Evolutionary conservation across 805 yeast species (phyloP), one percentile per base, ranked within the genome.

Genomic region (Blastobotrys muscicola): DNA sequence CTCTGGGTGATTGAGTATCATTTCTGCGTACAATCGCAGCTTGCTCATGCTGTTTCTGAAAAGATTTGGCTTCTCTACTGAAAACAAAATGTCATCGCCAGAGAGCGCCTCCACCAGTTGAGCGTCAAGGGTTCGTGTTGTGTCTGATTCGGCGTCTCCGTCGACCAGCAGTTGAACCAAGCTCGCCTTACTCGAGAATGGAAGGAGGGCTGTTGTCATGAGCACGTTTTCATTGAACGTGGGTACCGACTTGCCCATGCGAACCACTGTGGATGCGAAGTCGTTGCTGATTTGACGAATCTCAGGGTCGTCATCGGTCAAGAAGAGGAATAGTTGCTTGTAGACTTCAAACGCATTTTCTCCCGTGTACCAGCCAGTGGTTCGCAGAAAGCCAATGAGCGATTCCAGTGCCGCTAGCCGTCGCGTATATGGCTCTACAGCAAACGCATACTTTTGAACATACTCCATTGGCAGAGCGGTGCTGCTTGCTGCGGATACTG

Each of bases 241-340:
- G 8, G 74, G 67, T 15, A 69, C 63, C 3, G 55, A 34, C 11
- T 44, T 38, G 1, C 45, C 48, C 1, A 55, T 42, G 0, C 53
- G 50, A 16, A 71, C 55, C 13, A 65, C 46, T 3, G 45, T 32
- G 2, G 69, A 56, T 12, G 78, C 56, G 43, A 65, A 66, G 1
- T 50, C 38, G 0, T 84, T 66, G 0, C 84, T 72, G 2, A 52
- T 12, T 1, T 61, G 59, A 45, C 94, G 65, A 4, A 83, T 61
- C 10, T 70, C 76, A 9, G 68, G 75, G 51, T 82, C 90, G 53
- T 85, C 94, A 59, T 85, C 95, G 31, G 44, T 61, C 50, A 57
- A 42, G 29, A 48, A 56, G 10, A 36, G 26, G 39, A 42, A 48
- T 26, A 63, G 47, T 7, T 41, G 31, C 33, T 47, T 33, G 29